Base-by-base conservation (phyloP, 2,329 filamentous ascomycete genomes). In the Trichoderma atrobrunneum region DNA sequence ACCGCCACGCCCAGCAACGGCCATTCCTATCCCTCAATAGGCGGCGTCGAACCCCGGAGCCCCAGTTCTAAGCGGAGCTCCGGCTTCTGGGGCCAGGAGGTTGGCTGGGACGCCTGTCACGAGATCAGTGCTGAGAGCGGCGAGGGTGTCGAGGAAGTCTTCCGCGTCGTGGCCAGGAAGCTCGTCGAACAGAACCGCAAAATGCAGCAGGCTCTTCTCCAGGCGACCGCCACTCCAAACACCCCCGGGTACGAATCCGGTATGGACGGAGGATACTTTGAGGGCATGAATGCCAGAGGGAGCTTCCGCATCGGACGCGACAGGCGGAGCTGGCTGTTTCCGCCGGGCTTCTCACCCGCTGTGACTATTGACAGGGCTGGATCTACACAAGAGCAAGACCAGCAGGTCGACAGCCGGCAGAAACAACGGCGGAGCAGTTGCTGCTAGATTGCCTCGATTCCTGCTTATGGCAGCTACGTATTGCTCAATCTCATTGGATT, bases 81-180 rank as follows among this genome's bases (percentile, higher is more conserved):
- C 48, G 92, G 92, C 2, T 93, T 94, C 82, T 98, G 95, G 95
- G 94, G 92, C 26, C 93, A 96, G 80, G 95, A 98, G 79, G 90
- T 94, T 7, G 94, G 95, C 67, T 98, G 95, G 95, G 95, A 98
- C 78, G 97, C 94, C 74, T 98, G 95, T 81, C 96, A 98, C 81
- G 96, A 99, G 84, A 95, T 99, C 79, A 95, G 91, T 76, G 95
- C 95, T 62, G 95, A 97, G 85, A 94, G 92, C 78, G 95, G 95
- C 71, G 95, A 98, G 84, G 95, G 95, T 21, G 95, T 99, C 21
- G 96, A 98, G 77, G 96, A 98, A 82, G 94, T 99, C 0, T 98
- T 98, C 78, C 88, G 95, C 24, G 88, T 90, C 56, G 88, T 90
- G 16, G 87, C 88, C 43, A 83, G 88, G 73, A 90, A 90, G 80